Conservation (phyloP, 176 grass and related monocot species). For the Thinopyrum elongatum region DNA sequence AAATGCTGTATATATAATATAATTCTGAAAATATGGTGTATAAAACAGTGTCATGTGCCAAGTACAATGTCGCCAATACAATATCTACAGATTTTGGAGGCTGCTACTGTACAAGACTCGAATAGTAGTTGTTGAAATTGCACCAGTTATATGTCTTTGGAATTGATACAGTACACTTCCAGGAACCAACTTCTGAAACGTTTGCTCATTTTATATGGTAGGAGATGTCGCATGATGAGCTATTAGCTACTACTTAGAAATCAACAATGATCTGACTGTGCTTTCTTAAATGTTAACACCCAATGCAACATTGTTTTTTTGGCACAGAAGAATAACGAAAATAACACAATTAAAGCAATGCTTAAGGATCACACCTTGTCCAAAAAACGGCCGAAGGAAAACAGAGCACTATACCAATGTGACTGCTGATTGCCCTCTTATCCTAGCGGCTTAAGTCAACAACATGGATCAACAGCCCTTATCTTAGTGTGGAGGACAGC, state of each 20-base stretch:
- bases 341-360: background rate
- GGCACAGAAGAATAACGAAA: background rate
- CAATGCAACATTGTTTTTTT: background rate
- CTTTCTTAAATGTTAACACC: background rate
- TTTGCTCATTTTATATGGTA: conserved; percentile 9
- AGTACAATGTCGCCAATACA: background rate
- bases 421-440: background rate
- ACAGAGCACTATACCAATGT: background rate
- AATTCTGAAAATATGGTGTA: too few relatives aligned
- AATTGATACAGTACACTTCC: background rate
- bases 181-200: background rate
- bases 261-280: background rate
- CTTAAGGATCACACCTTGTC: background rate
- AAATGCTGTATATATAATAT: too few relatives aligned
- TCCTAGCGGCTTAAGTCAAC: background rate
- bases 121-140: conserved; percentile 8
- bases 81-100: background rate
- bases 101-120: background rate
- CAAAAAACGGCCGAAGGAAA: background rate
- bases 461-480: conserved; percentile 6
- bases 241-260: background rate
- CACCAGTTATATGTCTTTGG: background rate
- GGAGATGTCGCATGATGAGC: background rate
- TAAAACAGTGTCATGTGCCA: conserved; percentile 12
- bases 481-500: conserved; percentile 11